phyloP scores from a whole-genome alignment of 345 rosid genomes.

The Populus euphratica region DNA sequence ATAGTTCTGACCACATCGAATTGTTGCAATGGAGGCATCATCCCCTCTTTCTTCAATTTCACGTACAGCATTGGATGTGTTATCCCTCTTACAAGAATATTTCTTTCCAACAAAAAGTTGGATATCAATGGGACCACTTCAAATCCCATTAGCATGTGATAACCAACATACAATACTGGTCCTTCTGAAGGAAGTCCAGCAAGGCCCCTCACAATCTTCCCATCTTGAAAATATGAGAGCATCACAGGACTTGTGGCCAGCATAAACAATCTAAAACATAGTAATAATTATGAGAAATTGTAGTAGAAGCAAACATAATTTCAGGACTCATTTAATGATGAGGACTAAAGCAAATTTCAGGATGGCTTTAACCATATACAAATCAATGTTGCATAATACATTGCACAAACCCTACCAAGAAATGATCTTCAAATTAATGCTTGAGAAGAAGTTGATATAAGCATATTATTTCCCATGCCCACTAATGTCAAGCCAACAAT shows the following conservation, averaged over 20 bases:
- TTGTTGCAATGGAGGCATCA: slow-evolving; percentile 24
- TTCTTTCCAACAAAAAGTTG: slow-evolving; percentile 42
- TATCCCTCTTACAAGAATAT: slow-evolving; percentile 60
- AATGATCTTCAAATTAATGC: background rate
- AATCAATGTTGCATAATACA: too few relatives aligned
- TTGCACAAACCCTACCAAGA: too few relatives aligned
- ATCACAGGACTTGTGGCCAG: slow-evolving; percentile 50
- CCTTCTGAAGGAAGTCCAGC: slow-evolving; percentile 73
- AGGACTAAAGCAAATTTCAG: background rate
- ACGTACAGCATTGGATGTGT: slow-evolving; percentile 60
- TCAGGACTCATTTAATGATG: background rate
- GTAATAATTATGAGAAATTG: background rate
- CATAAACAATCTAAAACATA: slow-evolving; percentile 31
- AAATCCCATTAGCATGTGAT: slow-evolving; percentile 70
- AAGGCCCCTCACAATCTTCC: slow-evolving; percentile 60
- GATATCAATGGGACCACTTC: slow-evolving; percentile 47
- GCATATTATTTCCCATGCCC: too few relatives aligned
- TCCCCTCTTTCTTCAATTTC: slow-evolving; percentile 28
- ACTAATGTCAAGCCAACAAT: background rate
- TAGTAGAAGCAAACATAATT: background rate
- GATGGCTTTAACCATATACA: background rate
- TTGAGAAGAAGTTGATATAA: background rate
- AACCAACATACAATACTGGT: slow-evolving; percentile 70
- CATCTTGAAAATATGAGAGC: slow-evolving; percentile 67
- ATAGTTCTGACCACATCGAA: slow-evolving; percentile 47